Evolutionary conservation across 306 rosid genomes (phyloP), one percentile per base, ranked within the genome.

Genomic region (Dryas alaskensis): DNA sequence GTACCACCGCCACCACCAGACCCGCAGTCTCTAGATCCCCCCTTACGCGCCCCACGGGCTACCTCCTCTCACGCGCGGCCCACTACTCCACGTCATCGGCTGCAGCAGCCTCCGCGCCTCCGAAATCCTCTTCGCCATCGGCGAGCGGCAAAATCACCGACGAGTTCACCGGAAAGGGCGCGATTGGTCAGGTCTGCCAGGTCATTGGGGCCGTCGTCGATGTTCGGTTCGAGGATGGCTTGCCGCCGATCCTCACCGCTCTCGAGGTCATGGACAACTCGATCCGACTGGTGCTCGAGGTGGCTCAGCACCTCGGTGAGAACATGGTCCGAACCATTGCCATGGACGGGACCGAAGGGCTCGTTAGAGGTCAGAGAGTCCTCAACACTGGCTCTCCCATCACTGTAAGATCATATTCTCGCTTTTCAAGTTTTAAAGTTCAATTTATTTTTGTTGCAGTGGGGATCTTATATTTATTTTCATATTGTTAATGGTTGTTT

Each of bases 311-410:
- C 76, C 84, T 92, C 80, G 97, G 97, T 0, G 97, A 89, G 86
- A 90, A 84, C 5, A 78, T 86, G 83, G 96, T 92, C 1, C 81
- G 97, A 48, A 86, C 89, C n/a, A 92, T 92, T 64, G 97, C 97
- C 78, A 92, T 92, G 97, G 97, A 92, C 65, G 97, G 89, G n/a
- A 92, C 92, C 4, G 96, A 92, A 72, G 96, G 97, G 1, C 84
- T 92, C 6, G 92, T 89, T 47, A 81, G 96, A 76, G 96, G 97
- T 13, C 90, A 84, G 84, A 78, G 86, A 53, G 97, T 92, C 50
- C 96, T 92, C 69, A 92, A 89, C 79, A 92, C 92, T 7, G 96
- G 97, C 5, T 89, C 97, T 39, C 96, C 97, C 22, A 89, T 92
- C 70, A 92, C 93, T 8, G 96, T 86, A 84, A 83, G 62, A 40